Conservation (phyloP, 2,329 filamentous ascomycete species). For the Alternaria viburni region DNA sequence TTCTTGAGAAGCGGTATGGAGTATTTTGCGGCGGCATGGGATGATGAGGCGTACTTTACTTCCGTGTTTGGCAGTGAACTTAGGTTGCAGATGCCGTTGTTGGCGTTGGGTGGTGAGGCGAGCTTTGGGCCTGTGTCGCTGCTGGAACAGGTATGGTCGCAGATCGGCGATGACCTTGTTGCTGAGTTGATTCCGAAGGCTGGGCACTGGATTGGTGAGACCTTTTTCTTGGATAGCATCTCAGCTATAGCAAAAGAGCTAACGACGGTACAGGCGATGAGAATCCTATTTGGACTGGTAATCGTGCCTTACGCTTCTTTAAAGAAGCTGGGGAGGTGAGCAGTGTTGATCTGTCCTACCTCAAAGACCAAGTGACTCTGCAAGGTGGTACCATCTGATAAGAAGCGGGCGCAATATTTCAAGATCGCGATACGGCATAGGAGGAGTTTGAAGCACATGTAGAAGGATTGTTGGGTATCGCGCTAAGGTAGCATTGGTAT, state of each 20-base stretch:
- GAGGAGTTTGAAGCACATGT: background rate
- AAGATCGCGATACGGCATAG: background rate
- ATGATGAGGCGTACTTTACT: background rate
- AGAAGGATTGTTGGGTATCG: background rate
- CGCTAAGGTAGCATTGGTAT: background rate
- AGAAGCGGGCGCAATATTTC: background rate
- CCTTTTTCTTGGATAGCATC: accelerated
- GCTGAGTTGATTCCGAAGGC: background rate
- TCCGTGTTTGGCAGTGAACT: background rate
- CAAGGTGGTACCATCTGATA: background rate
- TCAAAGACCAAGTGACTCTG: background rate
- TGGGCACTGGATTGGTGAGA: background rate
- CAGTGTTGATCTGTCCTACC: background rate
- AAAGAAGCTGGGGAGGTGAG: background rate
- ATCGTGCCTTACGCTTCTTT: background rate
- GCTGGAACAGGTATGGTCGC: background rate
- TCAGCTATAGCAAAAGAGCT: background rate
- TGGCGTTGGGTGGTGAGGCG: background rate
- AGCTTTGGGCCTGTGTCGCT: background rate
- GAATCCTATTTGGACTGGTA: background rate
- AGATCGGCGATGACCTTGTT: background rate
- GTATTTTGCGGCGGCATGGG: slow-evolving; percentile 34
- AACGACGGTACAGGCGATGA: background rate
- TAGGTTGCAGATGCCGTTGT: background rate
- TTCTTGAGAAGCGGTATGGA: slow-evolving; percentile 50